These are phyloP conservation scores for Chloromonas sp. DNA, from an alignment of 163 green algal genomes.

Conservation along the genomic window DNA sequence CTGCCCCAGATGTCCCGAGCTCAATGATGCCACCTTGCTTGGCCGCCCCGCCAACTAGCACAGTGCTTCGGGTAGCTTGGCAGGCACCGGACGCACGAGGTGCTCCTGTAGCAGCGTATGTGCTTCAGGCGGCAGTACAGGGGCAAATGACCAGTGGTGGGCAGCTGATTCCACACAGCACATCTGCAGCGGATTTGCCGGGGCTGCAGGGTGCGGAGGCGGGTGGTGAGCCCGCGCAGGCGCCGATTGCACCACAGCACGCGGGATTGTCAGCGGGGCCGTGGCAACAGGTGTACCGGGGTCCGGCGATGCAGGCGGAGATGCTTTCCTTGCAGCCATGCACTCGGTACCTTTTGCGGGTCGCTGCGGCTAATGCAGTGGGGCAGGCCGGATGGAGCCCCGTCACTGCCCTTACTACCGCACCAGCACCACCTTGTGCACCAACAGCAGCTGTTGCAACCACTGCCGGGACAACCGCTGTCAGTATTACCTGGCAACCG, in stretches of 20 bases:
- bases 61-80: constrained; percentile 32
- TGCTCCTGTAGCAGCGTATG: constrained; percentile 31
- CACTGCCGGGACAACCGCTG: too few species aligned
- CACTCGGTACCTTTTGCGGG: constrained; percentile 38
- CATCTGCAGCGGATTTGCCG: too few species aligned
- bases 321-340: constrained; percentile 28
- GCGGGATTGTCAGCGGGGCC: background rate
- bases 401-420: background rate
- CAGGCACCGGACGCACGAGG: constrained; percentile 34
- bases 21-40: constrained; percentile 14
- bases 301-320: constrained; percentile 6
- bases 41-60: constrained; percentile 40
- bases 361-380: constrained; percentile 43
- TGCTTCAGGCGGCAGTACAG: constrained; percentile 23
- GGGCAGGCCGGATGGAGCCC: constrained; percentile 15
- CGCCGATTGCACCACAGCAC: too few species aligned
- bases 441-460: background rate
- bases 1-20: background rate
- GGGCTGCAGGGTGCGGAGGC: too few species aligned
- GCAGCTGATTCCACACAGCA: too few species aligned
- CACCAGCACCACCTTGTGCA: too few species aligned
- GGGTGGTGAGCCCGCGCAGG: too few species aligned
- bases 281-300: constrained; percentile 30
- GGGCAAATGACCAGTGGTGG: too few species aligned
- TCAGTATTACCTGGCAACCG: background rate